These are phyloP conservation scores for Zygoascus flipseniorum DNA, from an alignment of 805 yeast species.

Conservation along the genomic window DNA sequence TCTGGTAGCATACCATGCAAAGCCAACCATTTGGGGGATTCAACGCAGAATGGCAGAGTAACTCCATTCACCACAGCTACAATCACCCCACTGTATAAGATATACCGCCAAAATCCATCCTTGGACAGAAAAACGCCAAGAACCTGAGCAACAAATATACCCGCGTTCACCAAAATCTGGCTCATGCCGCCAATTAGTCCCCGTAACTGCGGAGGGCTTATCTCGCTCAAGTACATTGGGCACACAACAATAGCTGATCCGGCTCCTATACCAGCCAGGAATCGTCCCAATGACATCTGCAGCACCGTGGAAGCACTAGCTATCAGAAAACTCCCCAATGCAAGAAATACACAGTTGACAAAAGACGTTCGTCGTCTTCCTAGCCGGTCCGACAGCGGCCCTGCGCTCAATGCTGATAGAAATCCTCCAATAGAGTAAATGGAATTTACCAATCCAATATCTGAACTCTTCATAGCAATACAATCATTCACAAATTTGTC, in stretches of 20 bases:
- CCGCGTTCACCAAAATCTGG: conserved; percentile 78
- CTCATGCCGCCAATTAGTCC: conserved; percentile 86
- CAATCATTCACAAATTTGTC: conserved; percentile 33
- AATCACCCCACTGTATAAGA: conserved; percentile 53
- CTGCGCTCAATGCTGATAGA: conserved; percentile 61
- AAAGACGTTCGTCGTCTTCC: conserved; percentile 56
- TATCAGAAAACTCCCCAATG: conserved; percentile 57
- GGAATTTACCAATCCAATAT: conserved; percentile 55
- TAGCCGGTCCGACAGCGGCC: conserved; percentile 49
- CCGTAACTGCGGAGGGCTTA: conserved; percentile 57
- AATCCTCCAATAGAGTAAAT: conserved; percentile 81
- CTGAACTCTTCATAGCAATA: conserved; percentile 39
- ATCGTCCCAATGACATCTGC: conserved; percentile 54
- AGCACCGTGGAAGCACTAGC: conserved; percentile 38
- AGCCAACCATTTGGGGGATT: conserved; percentile 80
- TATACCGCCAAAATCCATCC: conserved; percentile 59
- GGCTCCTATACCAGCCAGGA: conserved; percentile 76
- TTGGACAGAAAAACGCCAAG: conserved; percentile 64
- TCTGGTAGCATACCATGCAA: conserved; percentile 37
- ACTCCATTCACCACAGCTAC: conserved; percentile 45
- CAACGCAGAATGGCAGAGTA: conserved; percentile 38
- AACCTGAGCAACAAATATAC: conserved; percentile 73
- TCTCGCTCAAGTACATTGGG: conserved; percentile 73
- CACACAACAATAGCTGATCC: conserved; percentile 82
- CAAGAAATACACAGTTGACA: conserved; percentile 42